These are phyloP conservation scores for Trichosporon asahii DNA, from an alignment of 1,284 basidiomycete species.

Conservation along the genomic window DNA sequence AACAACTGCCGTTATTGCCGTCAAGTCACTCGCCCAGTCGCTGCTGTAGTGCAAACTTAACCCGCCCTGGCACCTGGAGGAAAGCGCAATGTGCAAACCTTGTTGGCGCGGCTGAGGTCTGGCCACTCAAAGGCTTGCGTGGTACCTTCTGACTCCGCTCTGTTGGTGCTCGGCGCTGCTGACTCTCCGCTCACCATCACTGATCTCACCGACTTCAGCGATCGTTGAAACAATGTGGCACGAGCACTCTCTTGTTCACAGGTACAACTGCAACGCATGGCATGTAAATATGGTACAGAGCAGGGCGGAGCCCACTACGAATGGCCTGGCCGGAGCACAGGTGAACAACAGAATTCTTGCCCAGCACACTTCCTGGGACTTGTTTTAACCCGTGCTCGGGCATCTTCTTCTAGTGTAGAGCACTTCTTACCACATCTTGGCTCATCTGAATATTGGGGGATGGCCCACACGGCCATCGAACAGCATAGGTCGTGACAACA, in stretches of 20 bases:
- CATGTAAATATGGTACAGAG: neutral
- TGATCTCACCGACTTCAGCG: too few relatives aligned
- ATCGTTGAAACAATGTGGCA: neutral
- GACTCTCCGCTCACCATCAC: too few relatives aligned
- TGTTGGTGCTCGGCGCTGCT: neutral
- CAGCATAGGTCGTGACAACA: too few relatives aligned
- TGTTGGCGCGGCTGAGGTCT: neutral
- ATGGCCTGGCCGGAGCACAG: neutral
- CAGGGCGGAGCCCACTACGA: neutral
- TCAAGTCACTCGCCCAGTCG: neutral
- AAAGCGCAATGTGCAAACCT: constrained; percentile 1
- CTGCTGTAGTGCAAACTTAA: neutral
- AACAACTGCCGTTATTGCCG: neutral
- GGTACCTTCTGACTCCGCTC: neutral
- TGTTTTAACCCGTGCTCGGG: neutral
- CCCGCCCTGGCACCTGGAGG: neutral
- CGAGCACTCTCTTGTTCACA: neutral
- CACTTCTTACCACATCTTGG: neutral
- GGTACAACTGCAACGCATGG: constrained; percentile 1
- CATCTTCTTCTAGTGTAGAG: neutral
- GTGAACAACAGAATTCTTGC: neutral
- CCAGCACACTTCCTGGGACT: neutral
- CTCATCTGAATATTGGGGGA: too few relatives aligned
- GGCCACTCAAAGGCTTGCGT: neutral
- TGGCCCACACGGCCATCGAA: too few relatives aligned